Evolutionary conservation across 495 filamentous ascomycete species (phyloP), one percentile per base, ranked within the genome.

Genomic region (Hypoxylon crocopeplum): DNA sequence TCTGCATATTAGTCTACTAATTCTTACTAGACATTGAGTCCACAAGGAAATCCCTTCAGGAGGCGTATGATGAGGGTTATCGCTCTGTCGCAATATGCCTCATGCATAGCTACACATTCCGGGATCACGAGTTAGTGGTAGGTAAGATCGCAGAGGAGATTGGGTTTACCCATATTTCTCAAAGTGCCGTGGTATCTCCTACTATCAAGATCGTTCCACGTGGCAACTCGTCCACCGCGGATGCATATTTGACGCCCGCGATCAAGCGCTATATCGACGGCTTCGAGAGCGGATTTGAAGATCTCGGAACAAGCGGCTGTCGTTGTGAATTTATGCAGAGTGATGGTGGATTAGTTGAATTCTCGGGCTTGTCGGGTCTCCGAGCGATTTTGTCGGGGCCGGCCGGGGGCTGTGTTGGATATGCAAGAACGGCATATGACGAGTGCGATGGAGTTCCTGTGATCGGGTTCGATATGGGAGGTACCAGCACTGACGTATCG

Each of bases 381-480:
- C 80, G 84, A 33, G 88, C 88, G 7, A 92, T 93, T 55, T 75
- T 92, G 1, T 91, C 88, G 3, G 90, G 90, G 0, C 90, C 90
- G 0, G 90, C 90, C 4, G 90, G 90, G 7, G 89, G 90, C 20
- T 90, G 93, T 4, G 93, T 98, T 4, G 94, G 94, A 8, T 97
- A 97, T 71, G 93, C 94, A 17, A 84, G 94, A 13, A 98, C 94
- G 1, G 92, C 89, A n/a, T 97, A 92, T 73, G 94, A 98, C 1
- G 92, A 88, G n/a, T 96, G 92, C 73, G 94, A 98, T 70, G 80
- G 93, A 13, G 89, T 86, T 1, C 93, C 93, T 0, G 87, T 98
- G 8, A 96, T 98, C 64, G 94, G 94, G 0, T 98, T 98, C 66
- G 94, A 98, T 62, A 98, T 98, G 94, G 77, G 77, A 46, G 94